A percentile compares a stretch with the other conserved stretches of the same genome.
phyloP scores from a whole-genome alignment of 2,329 filamentous ascomycete genomes.

The Penicillium sp. region DNA sequence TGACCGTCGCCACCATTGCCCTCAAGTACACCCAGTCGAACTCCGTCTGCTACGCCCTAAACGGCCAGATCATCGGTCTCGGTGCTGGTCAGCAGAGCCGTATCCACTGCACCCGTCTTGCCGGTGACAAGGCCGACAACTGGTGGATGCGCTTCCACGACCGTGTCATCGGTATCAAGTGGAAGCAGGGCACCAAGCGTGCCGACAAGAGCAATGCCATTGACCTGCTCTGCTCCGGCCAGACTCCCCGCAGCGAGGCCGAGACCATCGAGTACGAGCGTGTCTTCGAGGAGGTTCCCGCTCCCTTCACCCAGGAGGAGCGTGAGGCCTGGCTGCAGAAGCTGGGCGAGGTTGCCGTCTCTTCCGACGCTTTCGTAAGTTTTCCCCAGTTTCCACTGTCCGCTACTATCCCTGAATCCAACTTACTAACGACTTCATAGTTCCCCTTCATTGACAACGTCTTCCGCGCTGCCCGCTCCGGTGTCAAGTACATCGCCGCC shows the following conservation, averaged over 20 bases:
- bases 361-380: constrained; percentile 92
- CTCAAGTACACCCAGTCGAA: constrained; percentile 99
- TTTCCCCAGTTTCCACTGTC: neutral
- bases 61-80: constrained; percentile 90
- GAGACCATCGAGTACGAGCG: constrained; percentile 86
- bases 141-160: constrained; percentile 99
- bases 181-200: constrained; percentile 96
- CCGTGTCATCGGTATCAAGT: constrained; percentile 82
- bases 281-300: constrained; percentile 86
- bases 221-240: constrained; percentile 87
- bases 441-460: constrained; percentile 99
- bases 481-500: constrained; percentile 93
- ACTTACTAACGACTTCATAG: constrained; percentile 35
- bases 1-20: constrained; percentile 93
- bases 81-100: constrained; percentile 96
- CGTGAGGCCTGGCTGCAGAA: constrained; percentile 81
- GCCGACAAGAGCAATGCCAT: constrained; percentile 98
- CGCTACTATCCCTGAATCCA: neutral
- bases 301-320: constrained; percentile 80
- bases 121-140: constrained; percentile 97
- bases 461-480: constrained; percentile 83
- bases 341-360: constrained; percentile 74
- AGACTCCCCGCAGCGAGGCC: constrained; percentile 78
- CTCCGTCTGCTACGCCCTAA: constrained; percentile 94
- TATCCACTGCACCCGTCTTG: constrained; percentile 96